phyloP scores from a whole-genome alignment of 2,329 filamentous ascomycete species.

The Sphaerulina musiva region DNA sequence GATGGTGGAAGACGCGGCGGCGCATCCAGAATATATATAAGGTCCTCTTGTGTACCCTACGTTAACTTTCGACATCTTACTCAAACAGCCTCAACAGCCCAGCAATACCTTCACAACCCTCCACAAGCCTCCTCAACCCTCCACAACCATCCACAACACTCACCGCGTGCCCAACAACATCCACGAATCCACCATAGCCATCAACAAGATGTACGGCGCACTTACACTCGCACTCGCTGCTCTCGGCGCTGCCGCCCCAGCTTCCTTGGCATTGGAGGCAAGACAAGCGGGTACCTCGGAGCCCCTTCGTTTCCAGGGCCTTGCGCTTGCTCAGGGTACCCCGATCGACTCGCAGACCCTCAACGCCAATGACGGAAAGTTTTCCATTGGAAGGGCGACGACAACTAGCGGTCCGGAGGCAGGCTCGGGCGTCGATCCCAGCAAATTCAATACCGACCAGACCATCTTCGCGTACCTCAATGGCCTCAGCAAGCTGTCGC shows the following conservation, averaged over 20 bases:
- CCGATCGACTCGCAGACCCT: constrained; percentile 25
- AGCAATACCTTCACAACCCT: no score
- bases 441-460: constrained; percentile 7
- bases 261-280: neutral
- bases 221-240: constrained; percentile 19
- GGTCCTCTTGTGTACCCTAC: neutral
- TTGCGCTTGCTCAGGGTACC: constrained; percentile 20
- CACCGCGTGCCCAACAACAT: neutral
- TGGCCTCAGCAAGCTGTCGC: constrained; percentile 17
- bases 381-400: constrained; percentile 28
- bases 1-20: neutral
- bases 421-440: constrained; percentile 1
- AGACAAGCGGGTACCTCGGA: constrained; percentile 9
- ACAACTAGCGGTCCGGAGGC: constrained; percentile 26
- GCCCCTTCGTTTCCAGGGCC: constrained; percentile 20
- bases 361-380: constrained; percentile 20
- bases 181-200: neutral
- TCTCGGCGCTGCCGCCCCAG: constrained; percentile 17
- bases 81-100: neutral
- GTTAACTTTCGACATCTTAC: neutral
- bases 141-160: neutral
- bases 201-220: constrained; percentile 25
- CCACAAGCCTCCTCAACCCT: no score
- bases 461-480: constrained; percentile 24
- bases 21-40: neutral